phyloP scores from a whole-genome alignment of 371 early-diverging fungal species.

The Paraphysoderma sedebokerense region DNA sequence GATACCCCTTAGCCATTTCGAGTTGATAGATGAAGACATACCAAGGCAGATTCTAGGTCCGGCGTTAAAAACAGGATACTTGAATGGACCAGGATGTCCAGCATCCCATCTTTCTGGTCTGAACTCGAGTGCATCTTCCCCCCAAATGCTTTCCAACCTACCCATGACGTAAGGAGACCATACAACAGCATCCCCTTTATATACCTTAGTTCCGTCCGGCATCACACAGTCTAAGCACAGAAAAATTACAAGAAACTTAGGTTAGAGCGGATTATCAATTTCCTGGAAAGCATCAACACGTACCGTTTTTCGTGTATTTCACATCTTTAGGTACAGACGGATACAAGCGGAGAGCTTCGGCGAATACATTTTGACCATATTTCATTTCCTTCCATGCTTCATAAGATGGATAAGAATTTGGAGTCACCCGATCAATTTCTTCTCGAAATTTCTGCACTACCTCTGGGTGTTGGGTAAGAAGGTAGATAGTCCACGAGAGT shows the following conservation, averaged over 20 bases:
- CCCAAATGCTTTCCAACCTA: constrained; percentile 32
- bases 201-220: constrained; percentile 37
- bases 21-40: no score
- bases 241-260: no score
- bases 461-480: constrained; percentile 27
- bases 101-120: constrained; percentile 38
- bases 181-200: constrained; percentile 21
- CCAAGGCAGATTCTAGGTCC: no score
- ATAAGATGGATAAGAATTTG: constrained; percentile 15
- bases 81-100: constrained; percentile 5
- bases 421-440: constrained; percentile 25
- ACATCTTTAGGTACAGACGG: constrained; percentile 36
- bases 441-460: constrained; percentile 32
- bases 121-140: constrained; percentile 32
- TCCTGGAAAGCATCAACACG: no score
- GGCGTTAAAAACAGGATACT: constrained; percentile 4
- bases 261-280: no score
- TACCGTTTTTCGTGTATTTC: constrained; percentile 20
- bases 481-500: constrained; percentile 48
- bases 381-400: constrained; percentile 10
- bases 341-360: constrained; percentile 50
- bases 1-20: no score
- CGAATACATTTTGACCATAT: constrained; percentile 25
- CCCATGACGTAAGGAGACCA: constrained; percentile 35
- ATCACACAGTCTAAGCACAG: constrained; percentile 39